Conservation (phyloP, 1,284 basidiomycete genomes). For the Phellopilus nigrolimitatus region DNA sequence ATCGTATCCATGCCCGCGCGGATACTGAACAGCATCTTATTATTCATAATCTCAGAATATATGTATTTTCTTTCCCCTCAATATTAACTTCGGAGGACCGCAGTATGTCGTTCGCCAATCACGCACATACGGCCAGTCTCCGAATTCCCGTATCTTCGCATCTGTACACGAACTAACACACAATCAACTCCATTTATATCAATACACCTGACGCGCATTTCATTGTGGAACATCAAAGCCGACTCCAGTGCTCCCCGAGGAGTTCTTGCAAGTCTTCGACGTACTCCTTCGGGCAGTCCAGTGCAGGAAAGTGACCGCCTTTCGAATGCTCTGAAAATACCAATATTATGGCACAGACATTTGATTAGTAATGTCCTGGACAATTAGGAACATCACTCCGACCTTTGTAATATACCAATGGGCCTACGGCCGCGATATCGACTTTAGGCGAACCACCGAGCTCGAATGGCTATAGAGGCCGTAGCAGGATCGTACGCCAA, state of each 20-base stretch:
- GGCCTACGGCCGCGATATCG: slow-evolving; percentile 16
- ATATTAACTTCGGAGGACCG: no score
- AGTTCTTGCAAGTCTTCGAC: slow-evolving; percentile 17
- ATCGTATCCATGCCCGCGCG: no score
- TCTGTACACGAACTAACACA: no score
- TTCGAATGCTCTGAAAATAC: slow-evolving; percentile 9
- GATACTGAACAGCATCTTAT: no score
- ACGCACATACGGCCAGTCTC: no score
- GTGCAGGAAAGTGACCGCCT: slow-evolving; percentile 19
- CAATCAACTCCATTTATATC: neutral
- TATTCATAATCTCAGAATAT: no score
- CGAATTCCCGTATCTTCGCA: no score
- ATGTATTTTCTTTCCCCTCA: no score
- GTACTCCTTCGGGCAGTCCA: slow-evolving; percentile 13
- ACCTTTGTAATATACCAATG: slow-evolving; percentile 23
- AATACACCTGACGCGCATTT: neutral
- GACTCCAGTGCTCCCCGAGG: slow-evolving; percentile 9
- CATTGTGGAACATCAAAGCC: neutral
- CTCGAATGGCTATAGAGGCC: slow-evolving; percentile 21
- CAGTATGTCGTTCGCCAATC: no score
- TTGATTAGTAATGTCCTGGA: neutral
- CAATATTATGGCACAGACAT: neutral
- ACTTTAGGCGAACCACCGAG: slow-evolving; percentile 18
- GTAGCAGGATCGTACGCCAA: neutral
- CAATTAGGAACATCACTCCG: neutral